phyloP scores from a whole-genome alignment of 73 alveolate genomes.

The Paraurostyla sp. region DNA sequence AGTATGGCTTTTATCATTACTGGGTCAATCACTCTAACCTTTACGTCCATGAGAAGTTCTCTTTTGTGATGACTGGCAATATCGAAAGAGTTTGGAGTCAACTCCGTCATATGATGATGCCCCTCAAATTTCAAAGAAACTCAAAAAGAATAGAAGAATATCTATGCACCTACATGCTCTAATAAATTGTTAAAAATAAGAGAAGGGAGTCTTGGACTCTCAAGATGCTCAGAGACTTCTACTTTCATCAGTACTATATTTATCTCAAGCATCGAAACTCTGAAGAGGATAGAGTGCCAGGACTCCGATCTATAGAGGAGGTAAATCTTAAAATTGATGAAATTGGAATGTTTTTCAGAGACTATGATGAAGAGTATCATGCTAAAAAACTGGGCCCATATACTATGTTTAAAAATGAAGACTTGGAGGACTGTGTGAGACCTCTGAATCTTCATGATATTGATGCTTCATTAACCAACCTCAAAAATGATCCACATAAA shows the following conservation, averaged over 20 bases:
- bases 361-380: conserved; percentile 42
- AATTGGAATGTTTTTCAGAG: conserved; percentile 52
- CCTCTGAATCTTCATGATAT: conserved; percentile 28
- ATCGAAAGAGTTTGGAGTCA: conserved; percentile 55
- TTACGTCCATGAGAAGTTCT: conserved; percentile 52
- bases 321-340: conserved; percentile 3
- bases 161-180: conserved; percentile 46
- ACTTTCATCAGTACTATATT: conserved; percentile 15
- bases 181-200: conserved; percentile 52
- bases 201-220: conserved; percentile 50
- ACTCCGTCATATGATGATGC: conserved; percentile 59
- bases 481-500: conserved; percentile 53
- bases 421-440: conserved; percentile 20
- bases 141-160: conserved; percentile 52
- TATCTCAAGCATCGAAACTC: neutral
- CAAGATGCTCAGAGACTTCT: conserved; percentile 46
- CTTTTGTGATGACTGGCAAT: conserved; percentile 48
- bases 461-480: conserved; percentile 20
- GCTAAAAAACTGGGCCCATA: neutral
- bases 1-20: conserved; percentile 46
- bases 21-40: conserved; percentile 53
- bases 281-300: conserved; percentile 52
- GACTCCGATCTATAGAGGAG: conserved; percentile 40
- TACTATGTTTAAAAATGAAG: conserved; percentile 38
- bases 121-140: conserved; percentile 32